Percentiles rank a stretch among this genome's conserved stretches.
Evolutionary conservation across 768 basidiomycete genomes (phyloP).

Genomic region (Cystobasidium onofrii): DNA sequence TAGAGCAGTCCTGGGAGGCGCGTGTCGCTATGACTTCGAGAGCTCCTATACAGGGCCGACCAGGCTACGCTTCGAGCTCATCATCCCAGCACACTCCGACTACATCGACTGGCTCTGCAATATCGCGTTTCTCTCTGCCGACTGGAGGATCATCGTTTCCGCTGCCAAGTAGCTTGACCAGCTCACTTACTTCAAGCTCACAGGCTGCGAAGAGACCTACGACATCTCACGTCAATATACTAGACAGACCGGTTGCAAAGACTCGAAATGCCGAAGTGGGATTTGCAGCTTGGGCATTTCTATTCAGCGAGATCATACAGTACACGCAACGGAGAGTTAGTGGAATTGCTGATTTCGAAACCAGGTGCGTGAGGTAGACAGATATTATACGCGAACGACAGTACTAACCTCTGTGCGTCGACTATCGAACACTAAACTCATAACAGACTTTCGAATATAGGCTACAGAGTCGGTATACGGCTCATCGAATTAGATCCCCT

Average conservation of each 20-base stretch:
- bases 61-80: not conserved
- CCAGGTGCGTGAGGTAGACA: slow-evolving; percentile 55
- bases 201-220: not conserved
- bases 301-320: slow-evolving; percentile 87
- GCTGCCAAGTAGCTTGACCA: slow-evolving; percentile 3
- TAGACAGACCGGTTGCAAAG: slow-evolving; percentile 83
- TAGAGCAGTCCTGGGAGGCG: not conserved
- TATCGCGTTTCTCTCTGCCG: slow-evolving; percentile 9
- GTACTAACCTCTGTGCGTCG: not conserved
- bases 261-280: slow-evolving; percentile 75
- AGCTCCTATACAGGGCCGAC: not conserved
- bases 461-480: slow-evolving; percentile 80
- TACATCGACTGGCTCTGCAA: not conserved
- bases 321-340: slow-evolving; percentile 92
- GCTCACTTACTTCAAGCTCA: not conserved
- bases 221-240: slow-evolving; percentile 50
- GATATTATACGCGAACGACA: not conserved
- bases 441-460: slow-evolving; percentile 76
- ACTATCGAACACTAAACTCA: not conserved
- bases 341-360: slow-evolving; percentile 90
- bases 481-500: slow-evolving; percentile 79
- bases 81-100: not conserved
- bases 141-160: not conserved
- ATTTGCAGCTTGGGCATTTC: slow-evolving; percentile 71
- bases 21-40: not conserved